A percentile compares a stretch with the other conserved stretches of the same genome.
phyloP scores from a whole-genome alignment of 2,329 filamentous ascomycete genomes.

The Myriosclerotinia scirpicola region DNA sequence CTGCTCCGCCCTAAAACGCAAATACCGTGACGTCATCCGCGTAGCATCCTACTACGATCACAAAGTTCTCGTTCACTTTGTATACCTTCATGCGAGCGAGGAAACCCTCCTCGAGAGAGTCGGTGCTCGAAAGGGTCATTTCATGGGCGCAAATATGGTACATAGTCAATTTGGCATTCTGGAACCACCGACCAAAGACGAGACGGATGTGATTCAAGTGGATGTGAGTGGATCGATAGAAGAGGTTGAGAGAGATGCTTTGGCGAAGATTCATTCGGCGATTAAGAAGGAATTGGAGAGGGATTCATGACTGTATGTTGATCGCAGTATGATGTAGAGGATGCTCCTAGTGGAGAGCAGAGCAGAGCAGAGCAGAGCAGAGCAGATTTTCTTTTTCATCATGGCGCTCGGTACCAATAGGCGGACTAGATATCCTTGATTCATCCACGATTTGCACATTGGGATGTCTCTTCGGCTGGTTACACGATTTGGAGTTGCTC shows the following conservation, averaged over 20 bases:
- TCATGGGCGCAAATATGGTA: slow-evolving; percentile 96
- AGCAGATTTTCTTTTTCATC: slow-evolving; percentile 4
- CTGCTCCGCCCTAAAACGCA: slow-evolving; percentile 93
- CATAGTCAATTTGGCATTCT: slow-evolving; percentile 85
- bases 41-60: slow-evolving; percentile 75
- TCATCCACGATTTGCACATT: slow-evolving; percentile 8
- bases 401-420: slow-evolving; percentile 21
- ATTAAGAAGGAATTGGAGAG: slow-evolving; percentile 27
- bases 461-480: slow-evolving; percentile 5
- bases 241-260: slow-evolving; percentile 60
- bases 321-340: not conserved
- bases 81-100: slow-evolving; percentile 82
- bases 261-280: slow-evolving; percentile 51
- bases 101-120: slow-evolving; percentile 75
- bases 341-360: slow-evolving; percentile 1
- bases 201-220: slow-evolving; percentile 69
- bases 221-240: slow-evolving; percentile 62
- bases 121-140: slow-evolving; percentile 73
- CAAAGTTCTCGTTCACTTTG: slow-evolving; percentile 80
- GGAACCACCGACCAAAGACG: slow-evolving; percentile 74
- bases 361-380: not conserved
- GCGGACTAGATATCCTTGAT: slow-evolving; percentile 13
- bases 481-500: slow-evolving; percentile 16
- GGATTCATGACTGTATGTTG: slow-evolving; percentile 23
- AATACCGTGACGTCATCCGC: slow-evolving; percentile 90